Conservation (phyloP, 2,329 filamentous ascomycete genomes). For the Aureobasidium vineae region DNA sequence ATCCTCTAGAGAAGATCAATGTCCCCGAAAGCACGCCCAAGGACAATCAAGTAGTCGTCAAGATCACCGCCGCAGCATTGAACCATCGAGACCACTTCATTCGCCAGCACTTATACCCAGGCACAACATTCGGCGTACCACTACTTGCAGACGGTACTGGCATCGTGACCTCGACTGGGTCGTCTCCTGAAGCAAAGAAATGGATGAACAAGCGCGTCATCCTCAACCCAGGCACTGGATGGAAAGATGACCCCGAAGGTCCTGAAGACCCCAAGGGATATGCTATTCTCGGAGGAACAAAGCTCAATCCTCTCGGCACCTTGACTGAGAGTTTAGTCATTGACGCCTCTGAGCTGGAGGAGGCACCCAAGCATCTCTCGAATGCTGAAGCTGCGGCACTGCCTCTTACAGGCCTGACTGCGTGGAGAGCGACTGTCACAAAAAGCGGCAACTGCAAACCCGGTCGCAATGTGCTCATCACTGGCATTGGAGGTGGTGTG, state of each 20-base stretch:
- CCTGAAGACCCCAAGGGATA: constrained; percentile 65
- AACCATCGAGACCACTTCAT: constrained; percentile 97
- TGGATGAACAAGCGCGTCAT: constrained; percentile 70
- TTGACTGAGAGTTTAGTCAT: constrained; percentile 71
- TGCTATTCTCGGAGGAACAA: constrained; percentile 68
- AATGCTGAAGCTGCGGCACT: constrained; percentile 77
- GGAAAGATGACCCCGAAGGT: constrained; percentile 67
- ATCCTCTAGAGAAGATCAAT: constrained; percentile 58
- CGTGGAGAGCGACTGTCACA: constrained; percentile 78
- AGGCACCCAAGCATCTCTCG: constrained; percentile 68
- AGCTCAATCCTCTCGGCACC: constrained; percentile 64
- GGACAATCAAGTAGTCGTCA: constrained; percentile 66
- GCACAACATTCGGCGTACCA: constrained; percentile 73
- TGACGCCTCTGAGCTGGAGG: constrained; percentile 69
- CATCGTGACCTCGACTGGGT: constrained; percentile 64
- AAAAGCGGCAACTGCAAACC: constrained; percentile 66
- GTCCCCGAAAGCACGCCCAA: constrained; percentile 62
- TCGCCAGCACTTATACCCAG: constrained; percentile 87
- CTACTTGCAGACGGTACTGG: constrained; percentile 82
- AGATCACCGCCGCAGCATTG: constrained; percentile 74
- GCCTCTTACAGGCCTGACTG: constrained; percentile 81
- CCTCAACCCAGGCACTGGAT: constrained; percentile 73
- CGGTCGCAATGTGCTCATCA: constrained; percentile 77
- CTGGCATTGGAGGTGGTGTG: constrained; percentile 90
- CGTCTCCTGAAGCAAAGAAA: constrained; percentile 51